Percentiles rank a stretch among this genome's conserved stretches.
These are phyloP conservation scores for Euphrasia arctica DNA, from an alignment of 305 asterid species.

Conservation along the genomic window DNA sequence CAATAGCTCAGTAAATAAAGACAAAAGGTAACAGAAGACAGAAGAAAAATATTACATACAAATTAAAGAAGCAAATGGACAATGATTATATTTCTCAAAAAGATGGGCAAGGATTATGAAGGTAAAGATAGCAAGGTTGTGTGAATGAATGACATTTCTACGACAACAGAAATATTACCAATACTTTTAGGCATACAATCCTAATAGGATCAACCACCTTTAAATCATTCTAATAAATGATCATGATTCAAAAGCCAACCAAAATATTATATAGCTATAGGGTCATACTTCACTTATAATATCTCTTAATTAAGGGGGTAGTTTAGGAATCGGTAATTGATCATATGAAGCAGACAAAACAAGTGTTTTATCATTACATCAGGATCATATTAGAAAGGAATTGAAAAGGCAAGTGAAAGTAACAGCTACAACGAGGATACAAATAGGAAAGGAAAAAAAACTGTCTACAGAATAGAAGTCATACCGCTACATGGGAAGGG, in stretches of 20 bases:
- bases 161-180: not conserved
- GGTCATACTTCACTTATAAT: no score
- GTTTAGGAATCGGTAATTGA: no score
- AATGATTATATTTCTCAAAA: not conserved
- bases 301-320: no score
- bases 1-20: slow-evolving; percentile 9
- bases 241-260: no score
- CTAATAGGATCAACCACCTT: no score
- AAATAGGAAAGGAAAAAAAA: slow-evolving; percentile 1
- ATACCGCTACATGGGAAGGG: slow-evolving; percentile 94
- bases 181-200: no score
- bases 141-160: not conserved
- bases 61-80: not conserved
- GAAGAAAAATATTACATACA: slow-evolving; percentile 3
- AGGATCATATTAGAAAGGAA: slow-evolving; percentile 8
- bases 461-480: slow-evolving; percentile 25
- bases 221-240: no score
- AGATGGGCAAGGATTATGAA: not conserved
- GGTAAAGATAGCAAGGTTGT: not conserved
- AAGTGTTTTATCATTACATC: not conserved
- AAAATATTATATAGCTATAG: no score
- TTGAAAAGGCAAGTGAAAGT: slow-evolving; percentile 18
- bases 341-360: no score
- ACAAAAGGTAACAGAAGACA: slow-evolving; percentile 1
- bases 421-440: slow-evolving; percentile 2